Percentiles rank a stretch among this genome's conserved stretches.
Evolutionary conservation across 2,329 filamentous ascomycete species (phyloP).

Genomic region (Esteya vermicola): DNA sequence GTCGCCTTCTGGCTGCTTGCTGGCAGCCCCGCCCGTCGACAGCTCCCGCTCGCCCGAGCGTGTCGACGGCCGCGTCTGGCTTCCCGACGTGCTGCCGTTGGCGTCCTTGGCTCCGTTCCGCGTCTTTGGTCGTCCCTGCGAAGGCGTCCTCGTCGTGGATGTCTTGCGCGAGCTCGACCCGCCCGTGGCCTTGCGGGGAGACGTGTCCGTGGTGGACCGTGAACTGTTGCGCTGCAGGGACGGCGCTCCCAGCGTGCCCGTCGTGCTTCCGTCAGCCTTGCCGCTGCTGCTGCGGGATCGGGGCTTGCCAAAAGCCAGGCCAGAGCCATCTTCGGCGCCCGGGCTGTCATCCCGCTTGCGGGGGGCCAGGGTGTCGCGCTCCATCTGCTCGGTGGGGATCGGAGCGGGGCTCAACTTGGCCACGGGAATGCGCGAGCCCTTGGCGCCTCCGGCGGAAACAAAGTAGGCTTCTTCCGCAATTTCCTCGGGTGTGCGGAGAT

Average conservation of each 20-base stretch:
- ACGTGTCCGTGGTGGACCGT: constrained; percentile 32
- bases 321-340: constrained; percentile 39
- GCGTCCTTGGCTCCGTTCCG: constrained; percentile 39
- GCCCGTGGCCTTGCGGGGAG: constrained; percentile 39
- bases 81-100: neutral
- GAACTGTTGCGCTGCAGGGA: neutral
- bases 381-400: constrained; percentile 55
- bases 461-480: constrained; percentile 50
- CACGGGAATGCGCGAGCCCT: constrained; percentile 73
- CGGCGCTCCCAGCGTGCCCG: neutral
- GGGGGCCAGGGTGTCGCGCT: constrained; percentile 55
- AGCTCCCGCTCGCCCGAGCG: constrained; percentile 46
- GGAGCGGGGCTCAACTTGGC: constrained; percentile 67
- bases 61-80: constrained; percentile 45
- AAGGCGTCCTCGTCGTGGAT: constrained; percentile 22
- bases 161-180: constrained; percentile 23
- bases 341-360: constrained; percentile 43
- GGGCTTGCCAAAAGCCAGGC: constrained; percentile 43
- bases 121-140: constrained; percentile 43
- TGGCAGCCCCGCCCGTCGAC: constrained; percentile 19
- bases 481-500: constrained; percentile 65
- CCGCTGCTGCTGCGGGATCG: constrained; percentile 59
- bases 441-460: constrained; percentile 35
- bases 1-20: constrained; percentile 75
- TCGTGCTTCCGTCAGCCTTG: constrained; percentile 10